Conservation (phyloP, 1,139 yeast genomes). For the Yamadazyma epiphylla region DNA sequence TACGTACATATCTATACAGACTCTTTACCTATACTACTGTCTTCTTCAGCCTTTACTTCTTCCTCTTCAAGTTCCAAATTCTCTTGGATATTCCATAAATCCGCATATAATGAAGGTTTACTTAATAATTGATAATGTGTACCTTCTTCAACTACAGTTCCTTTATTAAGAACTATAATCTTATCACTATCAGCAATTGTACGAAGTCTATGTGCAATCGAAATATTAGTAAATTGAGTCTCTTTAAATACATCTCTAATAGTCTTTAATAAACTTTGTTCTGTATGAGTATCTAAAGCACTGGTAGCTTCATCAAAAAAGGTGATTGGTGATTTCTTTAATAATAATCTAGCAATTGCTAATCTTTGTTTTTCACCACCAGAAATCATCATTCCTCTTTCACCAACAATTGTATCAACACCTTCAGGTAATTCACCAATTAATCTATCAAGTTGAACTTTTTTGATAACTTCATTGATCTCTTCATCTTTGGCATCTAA, state of each 20-base stretch:
- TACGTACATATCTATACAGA: no score
- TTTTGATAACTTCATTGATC: conserved; percentile 56
- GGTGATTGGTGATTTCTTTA: conserved; percentile 84
- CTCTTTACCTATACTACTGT: no score
- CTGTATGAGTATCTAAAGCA: conserved; percentile 95
- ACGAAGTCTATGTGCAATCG: conserved; percentile 90
- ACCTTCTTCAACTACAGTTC: conserved; percentile 85
- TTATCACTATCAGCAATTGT: conserved; percentile 94
- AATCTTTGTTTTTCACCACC: conserved; percentile 98
- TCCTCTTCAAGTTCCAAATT: conserved; percentile 51
- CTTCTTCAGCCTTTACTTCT: no score
- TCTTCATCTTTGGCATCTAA: conserved; percentile 72
- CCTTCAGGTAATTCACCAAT: conserved; percentile 80
- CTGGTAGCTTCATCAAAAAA: conserved; percentile 97
- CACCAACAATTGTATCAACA: conserved; percentile 87
- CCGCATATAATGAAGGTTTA: conserved; percentile 61
- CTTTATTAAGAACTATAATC: conserved; percentile 80
- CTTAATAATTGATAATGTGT: conserved; percentile 61
- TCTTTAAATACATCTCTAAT: conserved; percentile 60
- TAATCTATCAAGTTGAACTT: conserved; percentile 66
- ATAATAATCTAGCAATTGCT: conserved; percentile 83
- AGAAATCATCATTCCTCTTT: conserved; percentile 95
- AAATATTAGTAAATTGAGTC: conserved; percentile 66
- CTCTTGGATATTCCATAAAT: conserved; percentile 92
- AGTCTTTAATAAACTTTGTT: conserved; percentile 74